A percentile compares a stretch with the other conserved stretches of the same genome.
phyloP scores from a whole-genome alignment of 169 alveolate species.

The Perkinsus marinus region DNA sequence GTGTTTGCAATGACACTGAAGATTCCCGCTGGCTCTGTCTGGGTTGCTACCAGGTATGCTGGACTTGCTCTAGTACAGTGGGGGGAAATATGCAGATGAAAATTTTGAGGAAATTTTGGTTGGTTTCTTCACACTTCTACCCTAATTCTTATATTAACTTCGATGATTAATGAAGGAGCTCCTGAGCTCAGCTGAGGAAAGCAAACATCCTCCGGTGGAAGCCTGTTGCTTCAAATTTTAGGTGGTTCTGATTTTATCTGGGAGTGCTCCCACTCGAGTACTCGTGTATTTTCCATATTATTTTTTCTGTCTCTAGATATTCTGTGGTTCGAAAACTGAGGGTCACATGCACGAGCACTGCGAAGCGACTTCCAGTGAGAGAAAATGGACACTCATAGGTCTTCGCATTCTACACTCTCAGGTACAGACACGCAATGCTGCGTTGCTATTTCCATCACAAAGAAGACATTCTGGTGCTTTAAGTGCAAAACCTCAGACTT shows the following conservation, averaged over 20 bases:
- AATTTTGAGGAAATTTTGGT: too few species aligned
- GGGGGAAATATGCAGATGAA: too few species aligned
- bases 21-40: background rate
- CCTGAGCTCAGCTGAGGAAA: too few species aligned
- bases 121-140: too few species aligned
- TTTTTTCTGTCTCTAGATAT: background rate
- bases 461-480: background rate
- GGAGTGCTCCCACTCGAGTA: too few species aligned
- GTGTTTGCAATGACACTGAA: background rate
- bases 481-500: background rate
- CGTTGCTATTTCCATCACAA: background rate
- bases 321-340: background rate
- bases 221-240: too few species aligned
- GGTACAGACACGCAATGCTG: background rate
- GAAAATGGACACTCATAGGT: background rate
- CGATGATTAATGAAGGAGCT: too few species aligned
- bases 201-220: too few species aligned
- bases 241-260: too few species aligned
- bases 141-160: too few species aligned
- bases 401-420: background rate
- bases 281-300: too few species aligned
- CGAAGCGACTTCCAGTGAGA: background rate
- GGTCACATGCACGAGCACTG: background rate
- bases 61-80: background rate
- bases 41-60: background rate